These are phyloP conservation scores for Hanseniaspora thailandica DNA, from an alignment of 805 yeast genomes.

Conservation along the genomic window DNA sequence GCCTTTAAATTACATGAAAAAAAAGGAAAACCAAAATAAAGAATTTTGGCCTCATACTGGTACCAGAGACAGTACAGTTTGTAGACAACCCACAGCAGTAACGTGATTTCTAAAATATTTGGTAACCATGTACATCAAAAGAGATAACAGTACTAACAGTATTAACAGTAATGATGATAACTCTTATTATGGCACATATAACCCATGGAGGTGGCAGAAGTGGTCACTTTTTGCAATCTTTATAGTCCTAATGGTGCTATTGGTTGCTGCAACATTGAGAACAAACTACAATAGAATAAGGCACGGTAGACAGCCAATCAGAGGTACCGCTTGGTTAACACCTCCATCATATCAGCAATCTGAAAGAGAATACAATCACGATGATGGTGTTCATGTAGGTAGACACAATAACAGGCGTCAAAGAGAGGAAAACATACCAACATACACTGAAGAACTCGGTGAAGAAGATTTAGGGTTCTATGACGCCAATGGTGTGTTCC, in stretches of 20 bases:
- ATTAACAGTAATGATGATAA: not conserved
- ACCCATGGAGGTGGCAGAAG: conserved; percentile 33
- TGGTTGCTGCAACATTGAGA: conserved; percentile 41
- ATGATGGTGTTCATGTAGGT: conserved; percentile 21
- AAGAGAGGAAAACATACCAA: conserved; percentile 47
- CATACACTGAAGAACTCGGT: conserved; percentile 54
- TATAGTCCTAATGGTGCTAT: conserved; percentile 36
- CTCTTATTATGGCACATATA: not conserved
- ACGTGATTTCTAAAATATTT: too few relatives aligned
- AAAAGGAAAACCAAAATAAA: not conserved
- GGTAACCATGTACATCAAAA: not conserved
- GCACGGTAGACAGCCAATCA: conserved; percentile 40
- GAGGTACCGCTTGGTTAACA: conserved; percentile 62
- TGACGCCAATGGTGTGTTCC: conserved; percentile 48
- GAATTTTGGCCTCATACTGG: too few relatives aligned
- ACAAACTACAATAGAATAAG: conserved; percentile 41
- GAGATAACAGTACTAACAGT: not conserved
- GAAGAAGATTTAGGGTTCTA: conserved; percentile 71
- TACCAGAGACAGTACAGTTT: too few relatives aligned
- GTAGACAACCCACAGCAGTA: too few relatives aligned
- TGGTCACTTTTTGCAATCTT: conserved; percentile 60
- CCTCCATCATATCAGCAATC: conserved; percentile 56
- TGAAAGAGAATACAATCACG: conserved; percentile 40
- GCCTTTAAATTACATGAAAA: not conserved
- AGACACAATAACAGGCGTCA: conserved; percentile 15